Base-by-base conservation (phyloP, 1,284 basidiomycete genomes). In the Fereydounia khargensis region DNA sequence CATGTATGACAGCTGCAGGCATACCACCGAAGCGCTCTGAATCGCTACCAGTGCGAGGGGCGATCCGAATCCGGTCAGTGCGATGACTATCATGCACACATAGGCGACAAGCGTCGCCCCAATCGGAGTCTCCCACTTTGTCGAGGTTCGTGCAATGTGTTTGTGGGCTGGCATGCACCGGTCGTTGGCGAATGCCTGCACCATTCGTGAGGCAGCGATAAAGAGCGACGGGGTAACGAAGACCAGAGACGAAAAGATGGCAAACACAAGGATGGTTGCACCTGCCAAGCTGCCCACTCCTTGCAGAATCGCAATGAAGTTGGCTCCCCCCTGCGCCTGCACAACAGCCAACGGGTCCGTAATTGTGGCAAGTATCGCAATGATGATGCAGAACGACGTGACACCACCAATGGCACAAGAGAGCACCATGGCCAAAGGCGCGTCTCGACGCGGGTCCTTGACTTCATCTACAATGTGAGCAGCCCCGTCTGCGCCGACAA, bases 391-490 rank as follows among this genome's bases (percentile, higher is more conserved):
- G 27, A 58, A 58, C 3, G 52, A 52, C 6, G 44, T 41, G 2
- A 25, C 30, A 9, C 48, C 54, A 20, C 59, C 59, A 30, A 62
- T 47, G 19, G 58, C 20, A 22, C 46, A 53, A 2, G 59, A 30
- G 10, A 57, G 33, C n/a, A 62, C 42, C 59, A 62, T 62, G 8
- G 59, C 59, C 25, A 53, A 52, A 28, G 59, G 59, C 16, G 47
- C 48, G 31, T 62, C 58, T 40, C 49, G 34, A 20, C 54, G 54
- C 2, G 59, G 48, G 11, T 43, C 35, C 11, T 57, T 46, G 32
- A 62, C 58, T 36, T 62, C 59, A 42, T 58, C 53, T 10, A 62
- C 53, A 13, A 62, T 39, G 10, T 62, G 59, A 4, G 54, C 36
- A 13, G 55, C 59, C 13, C 54, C 59, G 36, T 62, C 59, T 1